A percentile compares a stretch with the other conserved stretches of the same genome.
These are phyloP conservation scores for Botrytis elliptica DNA, from an alignment of 2,329 filamentous ascomycete genomes.

Conservation along the genomic window DNA sequence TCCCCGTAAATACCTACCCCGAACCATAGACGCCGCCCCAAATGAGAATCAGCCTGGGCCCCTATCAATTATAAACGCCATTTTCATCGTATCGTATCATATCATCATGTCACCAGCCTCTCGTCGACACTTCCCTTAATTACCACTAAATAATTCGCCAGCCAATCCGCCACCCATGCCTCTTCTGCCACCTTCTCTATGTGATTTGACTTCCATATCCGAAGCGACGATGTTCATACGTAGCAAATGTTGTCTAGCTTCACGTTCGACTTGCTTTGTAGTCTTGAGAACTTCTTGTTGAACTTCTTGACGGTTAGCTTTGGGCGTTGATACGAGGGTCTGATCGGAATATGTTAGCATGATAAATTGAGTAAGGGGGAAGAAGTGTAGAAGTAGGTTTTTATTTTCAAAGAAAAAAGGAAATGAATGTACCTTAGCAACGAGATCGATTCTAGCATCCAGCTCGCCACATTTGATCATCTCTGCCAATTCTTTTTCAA, in stretches of 20 bases:
- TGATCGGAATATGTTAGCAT: constrained; percentile 39
- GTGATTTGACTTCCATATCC: constrained; percentile 62
- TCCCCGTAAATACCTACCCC: not conserved
- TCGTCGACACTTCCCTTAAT: not conserved
- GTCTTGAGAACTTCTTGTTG: constrained; percentile 68
- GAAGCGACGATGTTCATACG: constrained; percentile 74
- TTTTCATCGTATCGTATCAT: not conserved
- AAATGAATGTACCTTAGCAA: constrained; percentile 61
- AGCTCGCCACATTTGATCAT: constrained; percentile 75
- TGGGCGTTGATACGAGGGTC: constrained; percentile 70
- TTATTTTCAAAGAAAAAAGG: not conserved
- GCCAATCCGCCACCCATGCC: not conserved
- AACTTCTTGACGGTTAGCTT: constrained; percentile 64
- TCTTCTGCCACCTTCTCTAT: constrained; percentile 19
- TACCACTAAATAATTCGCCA: constrained; percentile 13
- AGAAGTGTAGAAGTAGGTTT: not conserved
- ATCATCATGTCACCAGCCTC: not conserved
- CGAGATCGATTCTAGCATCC: constrained; percentile 79
- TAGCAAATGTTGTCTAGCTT: constrained; percentile 73
- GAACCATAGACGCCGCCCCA: constrained; percentile 12
- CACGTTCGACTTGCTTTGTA: constrained; percentile 69
- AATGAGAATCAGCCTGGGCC: not conserved
- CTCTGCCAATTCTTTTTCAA: constrained; percentile 70
- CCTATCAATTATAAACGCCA: constrained; percentile 8
- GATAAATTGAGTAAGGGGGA: not conserved